Evolutionary conservation across 75 land plant species (phyloP).

Genomic region (Adiantum capillusveneris): DNA sequence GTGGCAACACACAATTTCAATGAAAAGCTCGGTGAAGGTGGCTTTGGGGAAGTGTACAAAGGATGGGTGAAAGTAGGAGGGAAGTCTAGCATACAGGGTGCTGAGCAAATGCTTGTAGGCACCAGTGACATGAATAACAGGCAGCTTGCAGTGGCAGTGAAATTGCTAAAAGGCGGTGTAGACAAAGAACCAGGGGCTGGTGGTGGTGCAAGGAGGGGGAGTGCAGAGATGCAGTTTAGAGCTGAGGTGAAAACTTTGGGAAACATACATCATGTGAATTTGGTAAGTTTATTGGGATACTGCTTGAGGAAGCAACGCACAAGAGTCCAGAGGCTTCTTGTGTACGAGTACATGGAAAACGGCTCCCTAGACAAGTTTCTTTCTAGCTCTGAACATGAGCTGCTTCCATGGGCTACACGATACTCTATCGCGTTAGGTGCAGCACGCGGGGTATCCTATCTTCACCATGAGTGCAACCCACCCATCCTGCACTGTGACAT

Average conservation of each 20-base stretch:
- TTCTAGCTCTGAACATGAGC: not conserved
- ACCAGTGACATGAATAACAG: not conserved
- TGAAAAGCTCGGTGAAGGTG: slow-evolving; percentile 19
- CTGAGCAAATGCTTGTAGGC: not conserved
- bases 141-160: slow-evolving; percentile 1
- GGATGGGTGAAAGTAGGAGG: slow-evolving; percentile 12
- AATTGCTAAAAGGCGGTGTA: not conserved
- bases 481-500: slow-evolving; percentile 32
- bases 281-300: slow-evolving; percentile 42
- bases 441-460: slow-evolving; percentile 26
- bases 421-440: slow-evolving; percentile 24
- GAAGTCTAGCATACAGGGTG: not conserved
- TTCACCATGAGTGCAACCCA: too few species aligned
- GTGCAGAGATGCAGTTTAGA: slow-evolving; percentile 26
- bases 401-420: slow-evolving; percentile 4
- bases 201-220: not conserved
- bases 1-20: slow-evolving; percentile 20
- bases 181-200: not conserved
- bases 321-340: slow-evolving; percentile 23
- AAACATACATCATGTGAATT: slow-evolving; percentile 39
- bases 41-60: slow-evolving; percentile 25
- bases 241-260: slow-evolving; percentile 39
- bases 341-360: slow-evolving; percentile 50
- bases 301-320: slow-evolving; percentile 17
- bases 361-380: slow-evolving; percentile 45